Evolutionary conservation across 208 protist genomes (phyloP).

Genomic region (Crithidia brevicula): DNA sequence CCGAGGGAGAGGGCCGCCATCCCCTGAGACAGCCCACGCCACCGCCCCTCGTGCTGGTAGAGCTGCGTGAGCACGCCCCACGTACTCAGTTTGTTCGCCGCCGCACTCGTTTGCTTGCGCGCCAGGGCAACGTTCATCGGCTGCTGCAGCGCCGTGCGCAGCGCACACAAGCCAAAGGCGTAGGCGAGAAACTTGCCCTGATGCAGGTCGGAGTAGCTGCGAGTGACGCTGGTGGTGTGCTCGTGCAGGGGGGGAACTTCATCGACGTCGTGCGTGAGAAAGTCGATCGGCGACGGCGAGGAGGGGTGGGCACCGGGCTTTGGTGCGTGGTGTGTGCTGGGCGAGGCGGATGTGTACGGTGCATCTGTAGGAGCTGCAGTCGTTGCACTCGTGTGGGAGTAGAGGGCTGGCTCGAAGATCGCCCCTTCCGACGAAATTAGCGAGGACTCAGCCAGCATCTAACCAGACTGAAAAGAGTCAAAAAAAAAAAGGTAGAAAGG

Average conservation of each 20-base stretch:
- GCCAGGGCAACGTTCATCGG: conserved; percentile 83
- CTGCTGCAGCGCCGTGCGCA: conserved; percentile 79
- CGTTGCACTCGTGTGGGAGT: background rate
- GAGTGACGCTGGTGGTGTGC: conserved; percentile 83
- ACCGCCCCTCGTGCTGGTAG: conserved; percentile 56
- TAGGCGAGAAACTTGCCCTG: conserved; percentile 55
- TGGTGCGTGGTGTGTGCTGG: background rate
- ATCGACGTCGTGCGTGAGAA: conserved; percentile 27
- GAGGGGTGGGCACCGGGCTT: background rate
- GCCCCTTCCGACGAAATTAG: background rate
- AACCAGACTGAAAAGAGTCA: background rate
- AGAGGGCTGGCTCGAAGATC: conserved; percentile 3
- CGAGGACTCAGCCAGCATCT: conserved; percentile 19
- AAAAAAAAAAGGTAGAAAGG: too few relatives aligned
- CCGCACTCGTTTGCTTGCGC: conserved; percentile 69
- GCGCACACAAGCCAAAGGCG: conserved; percentile 65
- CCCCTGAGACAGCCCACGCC: conserved; percentile 59
- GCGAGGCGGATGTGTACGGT: background rate
- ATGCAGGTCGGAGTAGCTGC: conserved; percentile 77
- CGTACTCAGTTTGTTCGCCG: conserved; percentile 36
- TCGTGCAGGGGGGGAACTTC: conserved; percentile 33
- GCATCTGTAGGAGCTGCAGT: background rate
- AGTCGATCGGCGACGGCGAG: conserved; percentile 17
- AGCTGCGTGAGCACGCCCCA: conserved; percentile 43
- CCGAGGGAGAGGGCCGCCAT: conserved; percentile 67